Percentiles rank a stretch among this genome's conserved stretches.
Evolutionary conservation across 345 rosid species (phyloP).

Genomic region (Sisymbrium altissimum): DNA sequence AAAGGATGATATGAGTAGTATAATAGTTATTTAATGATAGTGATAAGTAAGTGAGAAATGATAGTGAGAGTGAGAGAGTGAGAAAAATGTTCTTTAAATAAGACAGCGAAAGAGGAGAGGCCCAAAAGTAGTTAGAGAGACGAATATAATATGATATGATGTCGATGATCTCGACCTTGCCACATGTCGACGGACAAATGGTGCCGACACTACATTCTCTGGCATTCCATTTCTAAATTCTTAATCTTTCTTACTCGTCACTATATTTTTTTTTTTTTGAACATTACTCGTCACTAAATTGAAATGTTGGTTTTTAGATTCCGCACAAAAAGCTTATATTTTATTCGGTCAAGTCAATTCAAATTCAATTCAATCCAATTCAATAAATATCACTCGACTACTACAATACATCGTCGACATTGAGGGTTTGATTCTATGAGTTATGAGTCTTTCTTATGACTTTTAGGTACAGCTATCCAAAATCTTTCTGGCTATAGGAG

Average conservation of each 20-base stretch:
- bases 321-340: background rate
- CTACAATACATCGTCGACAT: slow-evolving; percentile 21
- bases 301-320: background rate
- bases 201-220: slow-evolving; percentile 30
- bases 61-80: background rate
- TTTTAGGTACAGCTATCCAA: background rate
- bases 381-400: background rate
- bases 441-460: background rate
- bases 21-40: slow-evolving; percentile 19
- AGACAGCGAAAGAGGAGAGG: slow-evolving; percentile 11
- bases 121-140: slow-evolving; percentile 10
- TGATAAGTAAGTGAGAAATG: background rate
- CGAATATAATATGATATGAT: slow-evolving; percentile 12
- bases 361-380: slow-evolving; percentile 13
- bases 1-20: slow-evolving; percentile 1
- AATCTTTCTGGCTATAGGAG: no score
- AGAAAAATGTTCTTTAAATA: background rate
- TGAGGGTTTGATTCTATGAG: slow-evolving; percentile 4
- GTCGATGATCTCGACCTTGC: slow-evolving; percentile 7
- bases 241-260: background rate
- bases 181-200: background rate
- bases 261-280: no score
- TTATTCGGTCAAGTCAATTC: slow-evolving; percentile 28
- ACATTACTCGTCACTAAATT: background rate
- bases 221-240: background rate